Conservation (phyloP, 148 eudicot genomes). For the Rhododendron vialii region DNA sequence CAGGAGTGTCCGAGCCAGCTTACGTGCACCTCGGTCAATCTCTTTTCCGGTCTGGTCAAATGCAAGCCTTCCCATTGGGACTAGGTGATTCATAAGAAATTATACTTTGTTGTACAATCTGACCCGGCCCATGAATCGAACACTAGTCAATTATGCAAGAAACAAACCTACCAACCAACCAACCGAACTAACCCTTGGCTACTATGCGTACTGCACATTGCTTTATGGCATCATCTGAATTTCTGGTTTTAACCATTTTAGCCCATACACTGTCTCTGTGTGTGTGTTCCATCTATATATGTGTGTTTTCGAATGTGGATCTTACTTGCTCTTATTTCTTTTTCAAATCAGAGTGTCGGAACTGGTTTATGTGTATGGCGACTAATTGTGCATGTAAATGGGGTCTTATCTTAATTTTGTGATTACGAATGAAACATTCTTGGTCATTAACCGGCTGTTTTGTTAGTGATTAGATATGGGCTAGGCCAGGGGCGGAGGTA, state of each 20-base stretch:
- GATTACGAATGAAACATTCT: too few species aligned
- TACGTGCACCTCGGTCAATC: background rate
- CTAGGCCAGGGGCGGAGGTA: too few species aligned
- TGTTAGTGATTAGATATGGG: background rate
- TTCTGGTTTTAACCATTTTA: conserved; percentile 10
- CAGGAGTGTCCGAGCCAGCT: background rate
- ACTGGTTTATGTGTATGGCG: background rate
- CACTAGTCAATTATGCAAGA: background rate
- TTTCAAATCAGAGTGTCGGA: too few species aligned
- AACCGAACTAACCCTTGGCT: background rate
- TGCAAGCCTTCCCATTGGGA: too few species aligned
- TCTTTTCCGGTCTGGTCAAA: background rate
- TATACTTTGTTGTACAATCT: too few species aligned
- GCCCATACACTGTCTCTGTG: conserved; percentile 10
- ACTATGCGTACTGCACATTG: background rate
- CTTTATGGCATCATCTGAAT: conserved; percentile 14
- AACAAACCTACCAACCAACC: background rate
- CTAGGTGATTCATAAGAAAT: too few species aligned
- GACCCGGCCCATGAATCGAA: too few species aligned
- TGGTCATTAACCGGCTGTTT: background rate
- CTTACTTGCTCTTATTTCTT: background rate
- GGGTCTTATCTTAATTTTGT: background rate
- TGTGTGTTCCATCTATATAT: background rate
- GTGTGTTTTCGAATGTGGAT: background rate
- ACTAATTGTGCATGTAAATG: background rate